Conservation (phyloP, 2,329 filamentous ascomycete species). For the Fusarium ambrosium region DNA sequence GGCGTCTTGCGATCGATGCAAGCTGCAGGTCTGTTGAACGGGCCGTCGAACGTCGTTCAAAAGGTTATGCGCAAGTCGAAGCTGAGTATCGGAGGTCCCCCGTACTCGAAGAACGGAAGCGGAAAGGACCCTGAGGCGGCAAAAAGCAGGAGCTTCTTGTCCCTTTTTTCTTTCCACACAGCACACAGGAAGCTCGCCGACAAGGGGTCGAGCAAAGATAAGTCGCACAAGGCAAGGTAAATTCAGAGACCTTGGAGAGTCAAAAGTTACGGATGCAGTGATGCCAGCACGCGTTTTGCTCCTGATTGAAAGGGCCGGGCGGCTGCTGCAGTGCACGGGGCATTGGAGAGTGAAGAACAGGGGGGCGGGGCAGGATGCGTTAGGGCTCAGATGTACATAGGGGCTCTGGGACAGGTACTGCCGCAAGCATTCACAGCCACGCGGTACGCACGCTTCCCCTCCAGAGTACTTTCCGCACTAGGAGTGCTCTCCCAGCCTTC, state of each 20-base stretch:
- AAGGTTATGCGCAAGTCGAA: conserved; percentile 37
- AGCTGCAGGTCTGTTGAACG: conserved; percentile 16
- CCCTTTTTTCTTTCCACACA: conserved; percentile 31
- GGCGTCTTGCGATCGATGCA: conserved; percentile 34
- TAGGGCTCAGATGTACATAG: conserved; percentile 31
- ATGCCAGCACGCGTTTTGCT: conserved; percentile 52
- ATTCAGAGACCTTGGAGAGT: conserved; percentile 38
- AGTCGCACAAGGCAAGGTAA: conserved; percentile 39
- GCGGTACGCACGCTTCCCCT: conserved; percentile 18
- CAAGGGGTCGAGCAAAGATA: conserved; percentile 44
- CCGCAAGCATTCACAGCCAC: background rate
- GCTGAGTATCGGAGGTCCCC: conserved; percentile 36
- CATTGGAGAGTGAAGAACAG: conserved; percentile 39
- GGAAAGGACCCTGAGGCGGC: conserved; percentile 34
- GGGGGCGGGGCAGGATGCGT: conserved; percentile 42
- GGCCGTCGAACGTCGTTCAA: conserved; percentile 30
- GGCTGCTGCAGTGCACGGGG: conserved; percentile 46
- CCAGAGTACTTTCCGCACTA: conserved; percentile 33
- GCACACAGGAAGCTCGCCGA: conserved; percentile 36
- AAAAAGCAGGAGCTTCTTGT: conserved; percentile 32
- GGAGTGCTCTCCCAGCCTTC: conserved; percentile 33
- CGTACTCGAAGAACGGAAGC: conserved; percentile 35
- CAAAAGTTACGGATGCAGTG: conserved; percentile 46
- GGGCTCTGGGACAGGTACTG: conserved; percentile 31
- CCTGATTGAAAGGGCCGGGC: conserved; percentile 48